Conservation (phyloP, 495 filamentous ascomycete genomes). For the Rhypophila decipiens region DNA sequence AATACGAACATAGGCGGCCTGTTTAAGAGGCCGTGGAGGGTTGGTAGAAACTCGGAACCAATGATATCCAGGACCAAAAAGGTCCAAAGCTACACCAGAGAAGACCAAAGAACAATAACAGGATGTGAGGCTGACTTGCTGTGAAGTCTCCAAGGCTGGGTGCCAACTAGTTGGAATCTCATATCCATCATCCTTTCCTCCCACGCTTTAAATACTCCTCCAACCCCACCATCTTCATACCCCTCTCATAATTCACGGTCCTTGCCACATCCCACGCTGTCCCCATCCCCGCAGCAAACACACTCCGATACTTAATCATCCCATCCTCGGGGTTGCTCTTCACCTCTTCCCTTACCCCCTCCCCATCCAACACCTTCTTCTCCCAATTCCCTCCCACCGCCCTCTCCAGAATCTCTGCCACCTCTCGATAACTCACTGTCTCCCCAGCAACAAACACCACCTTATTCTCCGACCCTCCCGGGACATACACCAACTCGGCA, state of each 20-base stretch:
- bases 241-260: conserved; percentile 42
- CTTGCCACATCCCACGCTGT: conserved; percentile 49
- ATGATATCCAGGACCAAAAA: no score
- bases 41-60: no score
- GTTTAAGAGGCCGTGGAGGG: no score
- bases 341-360: conserved; percentile 34
- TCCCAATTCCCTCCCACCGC: conserved; percentile 33
- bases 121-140: no score
- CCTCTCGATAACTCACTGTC: conserved; percentile 46
- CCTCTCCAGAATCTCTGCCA: conserved; percentile 44
- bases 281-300: conserved; percentile 53
- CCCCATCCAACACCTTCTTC: conserved; percentile 40
- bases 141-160: no score
- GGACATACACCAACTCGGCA: conserved; percentile 42
- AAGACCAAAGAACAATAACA: no score
- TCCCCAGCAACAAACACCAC: conserved; percentile 54
- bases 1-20: no score
- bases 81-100: no score
- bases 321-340: conserved; percentile 38
- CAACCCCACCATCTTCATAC: conserved; percentile 34
- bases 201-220: conserved; percentile 34
- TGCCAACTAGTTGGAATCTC: no score
- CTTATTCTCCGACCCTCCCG: conserved; percentile 20
- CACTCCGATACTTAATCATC: conserved; percentile 52
- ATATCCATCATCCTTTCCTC: no score